Evolutionary conservation across 176 grass and related monocot species (phyloP).

Genomic region (Aegilops tauschii): DNA sequence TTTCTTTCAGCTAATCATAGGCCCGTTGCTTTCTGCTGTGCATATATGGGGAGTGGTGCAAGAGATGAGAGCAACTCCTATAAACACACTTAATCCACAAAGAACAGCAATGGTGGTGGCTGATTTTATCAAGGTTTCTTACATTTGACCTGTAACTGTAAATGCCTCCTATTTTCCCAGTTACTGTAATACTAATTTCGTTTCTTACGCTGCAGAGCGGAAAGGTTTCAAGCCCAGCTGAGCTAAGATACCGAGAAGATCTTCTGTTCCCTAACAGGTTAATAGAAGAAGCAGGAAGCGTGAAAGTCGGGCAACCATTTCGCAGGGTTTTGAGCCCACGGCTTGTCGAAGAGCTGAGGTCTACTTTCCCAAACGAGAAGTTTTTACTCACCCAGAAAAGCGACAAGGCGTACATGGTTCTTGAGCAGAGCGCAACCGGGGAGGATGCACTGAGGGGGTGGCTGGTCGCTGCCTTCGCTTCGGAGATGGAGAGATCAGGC

Average conservation of each 20-base stretch:
- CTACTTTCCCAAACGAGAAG: slow-evolving; percentile 66
- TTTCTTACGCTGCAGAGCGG: slow-evolving; percentile 49
- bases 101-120: slow-evolving; percentile 87
- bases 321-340: slow-evolving; percentile 32
- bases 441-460: slow-evolving; percentile 86
- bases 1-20: slow-evolving; percentile 75
- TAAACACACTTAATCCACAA: slow-evolving; percentile 87
- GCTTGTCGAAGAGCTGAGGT: slow-evolving; percentile 39
- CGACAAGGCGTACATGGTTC: slow-evolving; percentile 59
- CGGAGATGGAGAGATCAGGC: slow-evolving; percentile 58
- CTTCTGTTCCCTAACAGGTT: slow-evolving; percentile 66
- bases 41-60: slow-evolving; percentile 87
- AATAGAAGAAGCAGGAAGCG: slow-evolving; percentile 72
- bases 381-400: slow-evolving; percentile 55
- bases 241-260: slow-evolving; percentile 73
- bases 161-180: background rate
- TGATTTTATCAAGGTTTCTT: slow-evolving; percentile 78
- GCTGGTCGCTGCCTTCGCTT: slow-evolving; percentile 76
- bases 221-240: slow-evolving; percentile 82
- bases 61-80: slow-evolving; percentile 91
- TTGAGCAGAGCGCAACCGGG: slow-evolving; percentile 67
- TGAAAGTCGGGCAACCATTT: slow-evolving; percentile 72
- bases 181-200: background rate
- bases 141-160: background rate
- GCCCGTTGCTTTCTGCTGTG: slow-evolving; percentile 72